phyloP scores from a whole-genome alignment of 805 yeast species.

The Cyberlindnera amylophila region DNA sequence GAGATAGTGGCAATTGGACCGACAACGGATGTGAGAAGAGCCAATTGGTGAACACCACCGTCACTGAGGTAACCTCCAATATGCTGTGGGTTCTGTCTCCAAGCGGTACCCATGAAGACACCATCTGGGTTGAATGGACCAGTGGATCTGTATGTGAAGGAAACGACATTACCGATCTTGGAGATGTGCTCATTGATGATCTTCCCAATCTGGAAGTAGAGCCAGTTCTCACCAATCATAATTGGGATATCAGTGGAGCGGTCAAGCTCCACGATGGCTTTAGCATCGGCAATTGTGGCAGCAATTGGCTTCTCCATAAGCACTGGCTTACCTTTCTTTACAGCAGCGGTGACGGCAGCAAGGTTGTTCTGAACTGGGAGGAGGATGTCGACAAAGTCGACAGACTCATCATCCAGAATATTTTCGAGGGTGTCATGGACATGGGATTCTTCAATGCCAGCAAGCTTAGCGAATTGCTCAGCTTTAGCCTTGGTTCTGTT shows the following conservation, averaged over 20 bases:
- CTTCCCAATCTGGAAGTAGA: conserved; percentile 58
- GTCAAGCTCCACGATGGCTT: conserved; percentile 67
- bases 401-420: conserved; percentile 59
- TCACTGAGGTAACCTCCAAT: conserved; percentile 90
- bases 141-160: conserved; percentile 70
- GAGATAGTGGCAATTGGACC: conserved; percentile 71
- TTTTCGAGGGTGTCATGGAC: conserved; percentile 24
- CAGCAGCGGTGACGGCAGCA: conserved; percentile 63
- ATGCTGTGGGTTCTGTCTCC: conserved; percentile 91
- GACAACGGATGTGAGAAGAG: conserved; percentile 74
- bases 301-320: conserved; percentile 91
- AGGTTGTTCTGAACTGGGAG: conserved; percentile 85
- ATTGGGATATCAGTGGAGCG: conserved; percentile 62
- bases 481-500: conserved; percentile 88
- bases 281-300: conserved; percentile 77
- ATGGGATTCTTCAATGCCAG: conserved; percentile 45
- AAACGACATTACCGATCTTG: conserved; percentile 66
- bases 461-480: conserved; percentile 63
- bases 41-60: conserved; percentile 96
- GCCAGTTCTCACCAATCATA: conserved; percentile 83
- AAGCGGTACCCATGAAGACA: conserved; percentile 64
- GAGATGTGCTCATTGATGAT: conserved; percentile 55
- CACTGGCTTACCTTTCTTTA: conserved; percentile 73
- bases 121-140: conserved; percentile 63
- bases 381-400: conserved; percentile 79